Evolutionary conservation across 306 rosid genomes (phyloP).

Genomic region (Casuarina glauca): DNA sequence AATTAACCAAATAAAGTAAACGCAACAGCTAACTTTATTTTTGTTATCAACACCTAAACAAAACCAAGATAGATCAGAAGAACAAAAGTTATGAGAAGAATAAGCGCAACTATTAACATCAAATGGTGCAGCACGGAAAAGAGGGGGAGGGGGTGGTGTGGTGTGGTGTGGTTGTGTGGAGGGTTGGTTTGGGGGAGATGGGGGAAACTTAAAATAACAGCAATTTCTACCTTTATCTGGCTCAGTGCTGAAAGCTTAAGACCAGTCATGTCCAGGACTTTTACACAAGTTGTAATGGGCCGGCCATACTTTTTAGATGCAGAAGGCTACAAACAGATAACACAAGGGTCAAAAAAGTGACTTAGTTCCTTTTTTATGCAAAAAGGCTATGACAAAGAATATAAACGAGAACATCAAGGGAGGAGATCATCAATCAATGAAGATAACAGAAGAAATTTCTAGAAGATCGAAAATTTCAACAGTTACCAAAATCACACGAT

Average conservation of each 20-base stretch:
- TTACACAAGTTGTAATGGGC: conserved; percentile 76
- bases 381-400: conserved; percentile 11
- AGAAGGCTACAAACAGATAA: conserved; percentile 60
- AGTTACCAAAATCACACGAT: conserved; percentile 74
- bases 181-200: neutral
- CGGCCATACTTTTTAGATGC: conserved; percentile 77
- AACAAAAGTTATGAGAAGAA: neutral
- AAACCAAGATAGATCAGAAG: neutral
- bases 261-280: conserved; percentile 97
- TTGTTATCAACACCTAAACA: neutral
- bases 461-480: conserved; percentile 19
- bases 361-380: neutral
- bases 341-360: conserved; percentile 27
- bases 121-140: neutral
- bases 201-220: neutral
- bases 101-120: neutral
- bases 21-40: neutral
- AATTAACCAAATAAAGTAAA: neutral
- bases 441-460: conserved; percentile 4
- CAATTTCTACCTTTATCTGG: conserved; percentile 71
- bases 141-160: neutral
- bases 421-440: neutral
- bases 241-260: conserved; percentile 86
- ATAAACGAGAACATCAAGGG: neutral
- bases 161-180: too few species aligned